These are phyloP conservation scores for Cochlearia excelsa DNA, from an alignment of 345 rosid genomes.

Conservation along the genomic window DNA sequence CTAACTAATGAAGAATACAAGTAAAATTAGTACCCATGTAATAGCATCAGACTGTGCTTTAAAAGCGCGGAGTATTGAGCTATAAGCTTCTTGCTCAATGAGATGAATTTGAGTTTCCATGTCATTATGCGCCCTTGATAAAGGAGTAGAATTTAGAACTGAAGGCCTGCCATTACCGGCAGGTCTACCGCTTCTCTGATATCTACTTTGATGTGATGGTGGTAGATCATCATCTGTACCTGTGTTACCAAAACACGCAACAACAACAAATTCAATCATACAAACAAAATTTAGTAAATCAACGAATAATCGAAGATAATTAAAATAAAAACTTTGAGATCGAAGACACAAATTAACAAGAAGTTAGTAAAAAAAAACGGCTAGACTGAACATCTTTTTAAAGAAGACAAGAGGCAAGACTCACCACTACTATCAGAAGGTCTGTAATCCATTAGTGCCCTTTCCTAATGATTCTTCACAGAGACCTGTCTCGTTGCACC, in stretches of 20 bases:
- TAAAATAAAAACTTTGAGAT: too few species aligned
- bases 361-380: too few species aligned
- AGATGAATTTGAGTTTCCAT: slow-evolving; percentile 91
- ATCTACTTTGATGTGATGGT: slow-evolving; percentile 87
- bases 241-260: slow-evolving; percentile 42
- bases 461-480: slow-evolving; percentile 21
- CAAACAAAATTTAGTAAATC: too few species aligned
- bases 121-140: slow-evolving; percentile 68
- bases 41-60: slow-evolving; percentile 98
- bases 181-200: slow-evolving; percentile 64
- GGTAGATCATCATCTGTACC: slow-evolving; percentile 99
- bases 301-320: too few species aligned
- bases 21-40: slow-evolving; percentile 68
- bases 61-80: slow-evolving; percentile 85
- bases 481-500: slow-evolving; percentile 12
- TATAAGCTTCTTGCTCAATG: slow-evolving; percentile 92
- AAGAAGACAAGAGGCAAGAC: too few species aligned
- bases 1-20: slow-evolving; percentile 8
- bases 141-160: slow-evolving; percentile 50
- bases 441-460: slow-evolving; percentile 50
- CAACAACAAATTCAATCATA: slow-evolving; percentile 10
- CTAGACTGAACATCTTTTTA: too few species aligned
- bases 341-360: too few species aligned
- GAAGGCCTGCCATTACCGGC: slow-evolving; percentile 87
- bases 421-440: slow-evolving; percentile 73